Conservation (phyloP, 106 monocot species). For the Xerophyta viscosa region DNA sequence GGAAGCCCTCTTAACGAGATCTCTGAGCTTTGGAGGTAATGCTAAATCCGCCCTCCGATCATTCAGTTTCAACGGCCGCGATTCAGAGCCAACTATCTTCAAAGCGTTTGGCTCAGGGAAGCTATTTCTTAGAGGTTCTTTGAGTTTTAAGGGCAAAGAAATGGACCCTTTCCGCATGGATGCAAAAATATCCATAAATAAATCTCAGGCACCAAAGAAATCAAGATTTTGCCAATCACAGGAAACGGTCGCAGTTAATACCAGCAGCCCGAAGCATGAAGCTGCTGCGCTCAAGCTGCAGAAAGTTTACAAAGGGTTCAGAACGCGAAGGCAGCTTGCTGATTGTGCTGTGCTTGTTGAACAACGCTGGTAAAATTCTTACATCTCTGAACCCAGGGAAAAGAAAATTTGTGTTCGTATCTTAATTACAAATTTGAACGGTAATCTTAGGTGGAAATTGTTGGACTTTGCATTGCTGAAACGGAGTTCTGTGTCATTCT, state of each 20-base stretch:
- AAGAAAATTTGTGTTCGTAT: too few relatives aligned
- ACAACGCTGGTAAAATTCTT: slow-evolving; percentile 55
- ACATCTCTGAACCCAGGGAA: background rate
- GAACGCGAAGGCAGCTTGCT: slow-evolving; percentile 79
- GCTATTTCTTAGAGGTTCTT: slow-evolving; percentile 36
- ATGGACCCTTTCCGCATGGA: slow-evolving; percentile 17
- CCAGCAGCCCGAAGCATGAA: slow-evolving; percentile 37
- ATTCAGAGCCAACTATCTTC: slow-evolving; percentile 17
- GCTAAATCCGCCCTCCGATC: slow-evolving; percentile 16
- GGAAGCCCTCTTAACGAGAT: slow-evolving; percentile 27
- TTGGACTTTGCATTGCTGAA: slow-evolving; percentile 91
- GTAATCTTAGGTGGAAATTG: slow-evolving; percentile 71
- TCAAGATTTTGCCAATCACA: slow-evolving; percentile 11
- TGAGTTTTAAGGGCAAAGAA: slow-evolving; percentile 50
- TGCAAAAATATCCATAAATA: slow-evolving; percentile 21
- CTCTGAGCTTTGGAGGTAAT: slow-evolving; percentile 28
- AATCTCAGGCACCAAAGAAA: background rate
- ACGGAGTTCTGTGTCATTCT: slow-evolving; percentile 85
- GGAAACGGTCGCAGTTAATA: slow-evolving; percentile 1
- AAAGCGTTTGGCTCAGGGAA: slow-evolving; percentile 44
- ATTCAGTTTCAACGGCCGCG: slow-evolving; percentile 25
- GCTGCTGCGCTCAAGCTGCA: slow-evolving; percentile 79
- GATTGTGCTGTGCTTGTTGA: slow-evolving; percentile 87
- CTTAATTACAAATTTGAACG: background rate
- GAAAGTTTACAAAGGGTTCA: slow-evolving; percentile 87